A percentile compares a stretch with the other conserved stretches of the same genome.
phyloP scores from a whole-genome alignment of 495 filamentous ascomycete species.

The Arthonia radiata region DNA sequence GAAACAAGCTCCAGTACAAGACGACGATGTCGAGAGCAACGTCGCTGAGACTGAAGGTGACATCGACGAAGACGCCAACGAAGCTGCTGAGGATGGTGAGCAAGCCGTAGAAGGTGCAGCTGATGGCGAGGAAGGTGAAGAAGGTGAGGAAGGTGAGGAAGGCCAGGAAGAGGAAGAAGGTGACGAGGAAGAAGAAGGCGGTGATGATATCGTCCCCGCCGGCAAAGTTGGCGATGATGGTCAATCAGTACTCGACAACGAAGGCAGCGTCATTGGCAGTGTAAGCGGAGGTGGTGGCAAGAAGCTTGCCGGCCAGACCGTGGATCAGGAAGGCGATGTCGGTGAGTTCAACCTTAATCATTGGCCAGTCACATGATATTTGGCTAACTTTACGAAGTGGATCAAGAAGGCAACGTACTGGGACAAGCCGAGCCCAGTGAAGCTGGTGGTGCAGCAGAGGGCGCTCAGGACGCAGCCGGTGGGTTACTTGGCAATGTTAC shows the following conservation, averaged over 20 bases:
- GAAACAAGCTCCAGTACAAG: neutral
- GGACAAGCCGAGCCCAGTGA: too few relatives aligned
- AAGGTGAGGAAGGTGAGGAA: conserved; percentile 8
- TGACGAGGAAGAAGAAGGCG: conserved; percentile 9
- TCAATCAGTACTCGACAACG: conserved; percentile 8
- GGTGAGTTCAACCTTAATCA: too few relatives aligned
- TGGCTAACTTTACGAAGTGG: too few relatives aligned
- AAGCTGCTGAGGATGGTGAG: neutral
- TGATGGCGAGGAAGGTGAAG: conserved; percentile 12
- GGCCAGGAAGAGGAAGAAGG: conserved; percentile 4
- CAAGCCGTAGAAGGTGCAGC: too few relatives aligned
- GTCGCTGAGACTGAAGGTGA: conserved; percentile 1
- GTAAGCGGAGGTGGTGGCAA: conserved; percentile 2
- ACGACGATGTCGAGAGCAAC: conserved; percentile 5
- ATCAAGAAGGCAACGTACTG: too few relatives aligned
- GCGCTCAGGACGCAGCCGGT: conserved; percentile 9
- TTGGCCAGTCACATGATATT: too few relatives aligned
- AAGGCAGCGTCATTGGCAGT: conserved; percentile 4
- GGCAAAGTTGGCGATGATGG: conserved; percentile 16
- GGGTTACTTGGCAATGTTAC: conserved; percentile 6
- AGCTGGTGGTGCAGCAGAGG: conserved; percentile 6
- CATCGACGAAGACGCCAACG: too few relatives aligned
- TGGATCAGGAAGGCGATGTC: conserved; percentile 2
- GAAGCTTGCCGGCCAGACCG: conserved; percentile 1
- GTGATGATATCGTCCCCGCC: conserved; percentile 10